phyloP scores from a whole-genome alignment of 331 rosid genomes.

The Acacia pycnantha region DNA sequence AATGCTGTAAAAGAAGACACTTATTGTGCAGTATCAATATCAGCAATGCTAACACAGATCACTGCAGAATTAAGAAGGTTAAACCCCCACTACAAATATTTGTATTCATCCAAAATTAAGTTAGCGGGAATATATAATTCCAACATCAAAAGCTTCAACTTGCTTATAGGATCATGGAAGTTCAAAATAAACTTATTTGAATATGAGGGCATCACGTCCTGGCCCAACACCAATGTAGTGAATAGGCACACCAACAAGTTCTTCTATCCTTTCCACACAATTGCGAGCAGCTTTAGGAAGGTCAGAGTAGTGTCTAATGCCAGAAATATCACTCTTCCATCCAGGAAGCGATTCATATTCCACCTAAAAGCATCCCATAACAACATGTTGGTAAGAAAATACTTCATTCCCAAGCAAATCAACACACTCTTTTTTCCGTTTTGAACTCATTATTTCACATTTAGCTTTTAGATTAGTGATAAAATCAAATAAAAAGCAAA shows the following conservation, averaged over 20 bases:
- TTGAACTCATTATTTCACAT: slow-evolving; percentile 7
- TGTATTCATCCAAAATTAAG: slow-evolving; percentile 27
- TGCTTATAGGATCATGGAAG: slow-evolving; percentile 13
- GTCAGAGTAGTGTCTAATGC: slow-evolving; percentile 72
- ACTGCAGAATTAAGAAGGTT: slow-evolving; percentile 15
- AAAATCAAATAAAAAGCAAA: not conserved
- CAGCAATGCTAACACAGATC: slow-evolving; percentile 10
- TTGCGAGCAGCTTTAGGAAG: slow-evolving; percentile 77
- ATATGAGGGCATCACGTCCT: slow-evolving; percentile 92
- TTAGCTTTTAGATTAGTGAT: not conserved
- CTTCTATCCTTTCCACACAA: slow-evolving; percentile 86
- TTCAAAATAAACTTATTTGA: slow-evolving; percentile 44
- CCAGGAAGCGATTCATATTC: slow-evolving; percentile 87
- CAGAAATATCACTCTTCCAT: slow-evolving; percentile 82
- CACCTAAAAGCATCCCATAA: slow-evolving; percentile 53
- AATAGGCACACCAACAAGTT: slow-evolving; percentile 80
- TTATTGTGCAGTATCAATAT: not conserved
- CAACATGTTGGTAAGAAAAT: slow-evolving; percentile 15
- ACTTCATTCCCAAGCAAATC: not conserved
- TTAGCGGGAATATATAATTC: slow-evolving; percentile 29
- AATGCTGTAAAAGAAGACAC: not conserved
- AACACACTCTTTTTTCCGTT: not conserved
- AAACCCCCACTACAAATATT: slow-evolving; percentile 25
- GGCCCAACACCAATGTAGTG: slow-evolving; percentile 94
- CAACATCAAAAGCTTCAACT: slow-evolving; percentile 23